A percentile compares a stretch with the other conserved stretches of the same genome.
Evolutionary conservation across 2,329 filamentous ascomycete species (phyloP).

Genomic region (Hyphodiscus sp.): DNA sequence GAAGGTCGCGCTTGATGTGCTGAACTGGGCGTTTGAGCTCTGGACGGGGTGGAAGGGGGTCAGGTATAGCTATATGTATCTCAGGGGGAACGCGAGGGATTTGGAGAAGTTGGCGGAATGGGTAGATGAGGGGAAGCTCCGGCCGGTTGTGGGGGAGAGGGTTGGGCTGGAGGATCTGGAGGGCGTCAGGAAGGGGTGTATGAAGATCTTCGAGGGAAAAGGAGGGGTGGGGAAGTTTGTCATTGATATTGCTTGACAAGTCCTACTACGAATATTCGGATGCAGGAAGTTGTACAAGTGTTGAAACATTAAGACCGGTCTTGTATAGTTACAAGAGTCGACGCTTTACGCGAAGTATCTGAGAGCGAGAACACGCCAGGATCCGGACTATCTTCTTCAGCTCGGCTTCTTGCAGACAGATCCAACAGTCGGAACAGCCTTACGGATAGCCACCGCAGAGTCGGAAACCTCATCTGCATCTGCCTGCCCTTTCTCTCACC

Average conservation of each 20-base stretch:
- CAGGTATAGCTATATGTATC: slow-evolving; percentile 23
- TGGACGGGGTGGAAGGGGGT: slow-evolving; percentile 32
- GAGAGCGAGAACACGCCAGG: background rate
- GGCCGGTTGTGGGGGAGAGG: slow-evolving; percentile 26
- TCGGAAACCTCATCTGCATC: too few species aligned
- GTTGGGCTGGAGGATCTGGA: slow-evolving; percentile 32
- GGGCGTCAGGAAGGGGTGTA: slow-evolving; percentile 32
- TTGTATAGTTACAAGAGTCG: background rate
- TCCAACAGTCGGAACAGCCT: background rate
- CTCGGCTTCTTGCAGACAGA: background rate
- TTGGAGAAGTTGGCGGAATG: slow-evolving; percentile 27
- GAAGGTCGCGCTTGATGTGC: slow-evolving; percentile 26
- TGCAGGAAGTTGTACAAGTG: background rate
- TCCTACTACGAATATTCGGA: background rate
- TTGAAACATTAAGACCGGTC: background rate
- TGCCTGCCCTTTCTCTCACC: background rate
- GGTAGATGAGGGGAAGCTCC: slow-evolving; percentile 25
- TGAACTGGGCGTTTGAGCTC: slow-evolving; percentile 28
- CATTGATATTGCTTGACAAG: slow-evolving; percentile 26
- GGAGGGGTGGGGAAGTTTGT: slow-evolving; percentile 34
- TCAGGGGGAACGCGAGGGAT: slow-evolving; percentile 28
- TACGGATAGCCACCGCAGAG: too few species aligned
- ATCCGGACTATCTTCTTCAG: background rate
- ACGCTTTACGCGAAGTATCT: background rate
- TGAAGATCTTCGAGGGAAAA: slow-evolving; percentile 26